A percentile compares a stretch with the other conserved stretches of the same genome.
Conservation (phyloP, 768 basidiomycete species). For the Collybiopsis luxurians region DNA sequence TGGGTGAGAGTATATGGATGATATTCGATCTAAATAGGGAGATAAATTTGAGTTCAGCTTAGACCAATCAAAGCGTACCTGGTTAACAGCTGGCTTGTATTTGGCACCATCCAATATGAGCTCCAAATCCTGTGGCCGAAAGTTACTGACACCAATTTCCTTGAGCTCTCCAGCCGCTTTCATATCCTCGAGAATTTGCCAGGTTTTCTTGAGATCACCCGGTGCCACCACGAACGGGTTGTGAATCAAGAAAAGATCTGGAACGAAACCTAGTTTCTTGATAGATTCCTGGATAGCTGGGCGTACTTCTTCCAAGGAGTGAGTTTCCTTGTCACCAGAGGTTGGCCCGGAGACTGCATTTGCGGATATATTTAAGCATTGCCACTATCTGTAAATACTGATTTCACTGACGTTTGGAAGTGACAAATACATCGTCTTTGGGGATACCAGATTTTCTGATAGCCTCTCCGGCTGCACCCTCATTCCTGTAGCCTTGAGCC, state of each 20-base stretch:
- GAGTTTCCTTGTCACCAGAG: neutral
- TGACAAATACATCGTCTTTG: conserved; percentile 46
- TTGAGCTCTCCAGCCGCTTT: conserved; percentile 37
- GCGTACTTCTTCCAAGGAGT: conserved; percentile 31
- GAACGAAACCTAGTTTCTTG: conserved; percentile 42
- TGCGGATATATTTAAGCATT: no score
- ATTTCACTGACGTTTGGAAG: conserved; percentile 37
- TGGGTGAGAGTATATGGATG: conserved; percentile 33
- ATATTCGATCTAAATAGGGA: conserved; percentile 28
- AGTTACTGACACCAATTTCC: conserved; percentile 54
- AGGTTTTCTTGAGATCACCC: conserved; percentile 30
- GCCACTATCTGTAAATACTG: no score
- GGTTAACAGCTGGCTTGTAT: conserved; percentile 52
- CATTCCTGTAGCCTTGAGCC: conserved; percentile 47
- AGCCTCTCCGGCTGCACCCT: conserved; percentile 38
- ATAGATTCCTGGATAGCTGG: conserved; percentile 42
- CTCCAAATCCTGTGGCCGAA: conserved; percentile 43
- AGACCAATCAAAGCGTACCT: conserved; percentile 25
- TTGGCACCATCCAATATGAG: conserved; percentile 39
- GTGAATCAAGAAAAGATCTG: conserved; percentile 58
- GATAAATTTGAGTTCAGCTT: neutral
- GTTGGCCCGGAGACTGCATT: no score
- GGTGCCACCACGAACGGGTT: conserved; percentile 26
- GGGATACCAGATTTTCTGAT: conserved; percentile 28
- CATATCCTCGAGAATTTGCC: conserved; percentile 51